Evolutionary conservation across 345 rosid species (phyloP).

Genomic region (Camelina laxa): DNA sequence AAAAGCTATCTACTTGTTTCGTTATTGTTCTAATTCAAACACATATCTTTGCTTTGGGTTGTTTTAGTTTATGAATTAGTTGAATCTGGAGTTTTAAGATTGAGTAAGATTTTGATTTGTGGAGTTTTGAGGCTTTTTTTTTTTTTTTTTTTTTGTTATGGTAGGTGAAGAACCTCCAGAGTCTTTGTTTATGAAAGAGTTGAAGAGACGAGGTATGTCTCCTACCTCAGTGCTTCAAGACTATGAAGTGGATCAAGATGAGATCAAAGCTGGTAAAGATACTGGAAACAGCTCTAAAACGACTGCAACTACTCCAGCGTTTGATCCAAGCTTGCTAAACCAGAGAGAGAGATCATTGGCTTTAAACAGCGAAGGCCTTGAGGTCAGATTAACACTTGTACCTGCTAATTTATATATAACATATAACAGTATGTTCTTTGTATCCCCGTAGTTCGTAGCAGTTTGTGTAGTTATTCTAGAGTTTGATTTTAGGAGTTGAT

Average conservation of each 20-base stretch:
- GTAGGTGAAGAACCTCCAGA: conserved; percentile 95
- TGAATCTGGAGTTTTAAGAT: neutral
- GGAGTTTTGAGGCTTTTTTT: conserved; percentile 19
- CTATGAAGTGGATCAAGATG: conserved; percentile 57
- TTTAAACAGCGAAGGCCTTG: conserved; percentile 96
- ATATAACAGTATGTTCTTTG: neutral
- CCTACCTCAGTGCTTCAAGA: conserved; percentile 89
- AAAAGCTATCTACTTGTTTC: neutral
- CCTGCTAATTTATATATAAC: neutral
- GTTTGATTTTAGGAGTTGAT: neutral
- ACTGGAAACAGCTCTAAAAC: conserved; percentile 57
- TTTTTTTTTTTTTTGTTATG: neutral
- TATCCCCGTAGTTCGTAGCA: neutral
- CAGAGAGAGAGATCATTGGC: conserved; percentile 88
- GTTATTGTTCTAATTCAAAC: no score
- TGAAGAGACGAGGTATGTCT: conserved; percentile 91
- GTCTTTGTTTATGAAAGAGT: conserved; percentile 90
- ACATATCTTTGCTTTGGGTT: neutral
- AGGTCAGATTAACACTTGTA: conserved; percentile 53
- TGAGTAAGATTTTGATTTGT: conserved; percentile 20
- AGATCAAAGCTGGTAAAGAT: conserved; percentile 57
- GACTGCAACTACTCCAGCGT: conserved; percentile 70
- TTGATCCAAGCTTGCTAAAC: conserved; percentile 63
- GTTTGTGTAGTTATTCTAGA: neutral
- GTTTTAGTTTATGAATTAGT: neutral